Evolutionary conservation across 2,329 filamentous ascomycete species (phyloP).

Genomic region (Aureobasidium vineae): DNA sequence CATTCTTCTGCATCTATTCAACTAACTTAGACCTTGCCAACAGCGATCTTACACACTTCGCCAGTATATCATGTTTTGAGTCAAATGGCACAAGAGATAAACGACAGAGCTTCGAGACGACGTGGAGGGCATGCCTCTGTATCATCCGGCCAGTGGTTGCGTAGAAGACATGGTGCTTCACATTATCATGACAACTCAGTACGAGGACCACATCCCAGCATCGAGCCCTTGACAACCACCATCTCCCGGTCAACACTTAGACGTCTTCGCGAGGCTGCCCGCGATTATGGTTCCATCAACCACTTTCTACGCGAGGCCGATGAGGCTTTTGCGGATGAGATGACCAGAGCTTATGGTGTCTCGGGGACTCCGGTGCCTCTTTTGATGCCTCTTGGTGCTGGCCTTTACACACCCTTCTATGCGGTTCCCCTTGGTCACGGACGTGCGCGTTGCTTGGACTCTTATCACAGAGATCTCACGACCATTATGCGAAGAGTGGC

Average conservation of each 20-base stretch:
- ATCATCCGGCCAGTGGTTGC: not conserved
- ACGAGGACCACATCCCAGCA: not conserved
- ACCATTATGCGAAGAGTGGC: not conserved
- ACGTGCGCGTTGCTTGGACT: not conserved
- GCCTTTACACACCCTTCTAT: not conserved
- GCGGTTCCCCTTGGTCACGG: not conserved
- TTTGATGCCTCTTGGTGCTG: not conserved
- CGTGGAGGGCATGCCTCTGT: not conserved
- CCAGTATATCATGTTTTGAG: too few species aligned
- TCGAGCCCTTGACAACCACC: not conserved
- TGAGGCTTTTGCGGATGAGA: not conserved
- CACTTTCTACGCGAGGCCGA: not conserved
- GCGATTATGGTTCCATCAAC: not conserved
- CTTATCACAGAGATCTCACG: not conserved
- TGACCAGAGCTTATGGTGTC: not conserved
- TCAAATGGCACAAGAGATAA: not conserved
- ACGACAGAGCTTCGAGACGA: not conserved
- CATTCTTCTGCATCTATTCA: not conserved
- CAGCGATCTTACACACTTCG: too few species aligned
- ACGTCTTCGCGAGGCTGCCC: not conserved
- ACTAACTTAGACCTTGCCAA: not conserved
- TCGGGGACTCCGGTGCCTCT: not conserved
- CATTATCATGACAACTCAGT: not conserved
- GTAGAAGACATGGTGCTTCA: not conserved
- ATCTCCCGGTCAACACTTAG: not conserved